Percentiles rank a stretch among this genome's conserved stretches.
These are phyloP conservation scores for Nelumbo lutea DNA, from an alignment of 164 flowering plant genomes.

Conservation along the genomic window DNA sequence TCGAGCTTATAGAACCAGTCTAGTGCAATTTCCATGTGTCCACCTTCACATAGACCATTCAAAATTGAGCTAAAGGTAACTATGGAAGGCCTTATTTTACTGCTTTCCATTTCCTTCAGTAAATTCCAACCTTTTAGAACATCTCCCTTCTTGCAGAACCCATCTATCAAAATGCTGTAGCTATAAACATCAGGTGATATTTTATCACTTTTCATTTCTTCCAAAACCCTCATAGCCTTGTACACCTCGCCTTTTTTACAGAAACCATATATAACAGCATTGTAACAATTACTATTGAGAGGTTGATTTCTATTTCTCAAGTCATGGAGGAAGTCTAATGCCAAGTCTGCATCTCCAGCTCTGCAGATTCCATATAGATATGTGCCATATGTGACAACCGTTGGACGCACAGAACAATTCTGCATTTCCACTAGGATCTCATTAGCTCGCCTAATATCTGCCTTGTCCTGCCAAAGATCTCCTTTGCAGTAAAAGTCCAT, in stretches of 20 bases:
- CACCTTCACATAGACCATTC: conserved; percentile 33
- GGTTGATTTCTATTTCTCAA: conserved; percentile 24
- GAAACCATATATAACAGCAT: conserved; percentile 50
- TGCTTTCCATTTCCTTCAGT: conserved; percentile 40
- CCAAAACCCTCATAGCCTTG: conserved; percentile 39
- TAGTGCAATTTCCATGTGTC: conserved; percentile 31
- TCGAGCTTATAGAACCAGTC: conserved; percentile 26
- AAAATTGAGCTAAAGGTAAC: conserved; percentile 41
- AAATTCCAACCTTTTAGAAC: conserved; percentile 28
- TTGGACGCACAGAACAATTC: conserved; percentile 30
- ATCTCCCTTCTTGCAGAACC: conserved; percentile 49
- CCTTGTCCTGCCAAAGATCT: conserved; percentile 1
- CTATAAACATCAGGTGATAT: conserved; percentile 49
- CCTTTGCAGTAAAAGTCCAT: conserved; percentile 41
- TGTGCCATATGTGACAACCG: conserved; percentile 42
- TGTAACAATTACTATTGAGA: conserved; percentile 43
- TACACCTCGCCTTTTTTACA: conserved; percentile 34
- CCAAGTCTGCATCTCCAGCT: conserved; percentile 38
- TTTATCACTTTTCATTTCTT: conserved; percentile 46
- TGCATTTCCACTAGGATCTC: conserved; percentile 43
- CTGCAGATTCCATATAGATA: conserved; percentile 45
- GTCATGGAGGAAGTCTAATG: conserved; percentile 24
- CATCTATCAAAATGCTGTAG: conserved; percentile 55
- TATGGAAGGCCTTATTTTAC: conserved; percentile 38
- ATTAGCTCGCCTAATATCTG: conserved; percentile 30